A percentile compares a stretch with the other conserved stretches of the same genome.
Conservation (phyloP, 805 yeast species). For the Candida silvicultrix region DNA sequence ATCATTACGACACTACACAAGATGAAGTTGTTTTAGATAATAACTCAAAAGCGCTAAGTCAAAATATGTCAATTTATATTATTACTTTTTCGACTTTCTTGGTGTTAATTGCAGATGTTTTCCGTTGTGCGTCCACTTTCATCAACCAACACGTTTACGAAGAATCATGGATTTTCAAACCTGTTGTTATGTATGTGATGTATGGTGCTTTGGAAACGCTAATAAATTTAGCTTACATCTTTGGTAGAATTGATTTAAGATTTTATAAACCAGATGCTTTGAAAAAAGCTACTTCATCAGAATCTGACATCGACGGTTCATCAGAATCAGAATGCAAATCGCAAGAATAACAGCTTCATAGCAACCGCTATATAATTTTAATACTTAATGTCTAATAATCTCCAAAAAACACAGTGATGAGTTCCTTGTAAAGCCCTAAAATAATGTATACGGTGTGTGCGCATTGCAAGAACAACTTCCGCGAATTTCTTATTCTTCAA, state of each 20-base stretch:
- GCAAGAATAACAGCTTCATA: neutral
- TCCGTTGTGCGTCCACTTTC: conserved; percentile 45
- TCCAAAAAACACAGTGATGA: too few relatives aligned
- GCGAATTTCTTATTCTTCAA: too few relatives aligned
- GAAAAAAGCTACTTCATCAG: neutral
- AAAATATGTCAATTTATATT: conserved; percentile 41
- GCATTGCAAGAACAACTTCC: too few relatives aligned
- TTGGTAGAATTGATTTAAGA: conserved; percentile 68
- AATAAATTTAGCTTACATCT: conserved; percentile 47
- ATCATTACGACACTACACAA: conserved; percentile 26
- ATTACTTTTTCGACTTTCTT: conserved; percentile 41
- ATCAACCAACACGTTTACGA: conserved; percentile 22
- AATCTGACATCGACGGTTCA: neutral
- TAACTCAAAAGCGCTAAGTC: conserved; percentile 29
- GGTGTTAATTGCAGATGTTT: conserved; percentile 43
- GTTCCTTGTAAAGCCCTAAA: too few relatives aligned
- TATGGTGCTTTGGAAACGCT: conserved; percentile 66
- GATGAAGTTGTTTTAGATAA: conserved; percentile 8
- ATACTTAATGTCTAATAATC: neutral
- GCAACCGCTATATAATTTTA: neutral
- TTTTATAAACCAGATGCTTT: conserved; percentile 70
- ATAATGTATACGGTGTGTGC: too few relatives aligned
- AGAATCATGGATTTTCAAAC: conserved; percentile 40
- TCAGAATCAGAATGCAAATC: neutral
- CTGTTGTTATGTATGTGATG: conserved; percentile 59